Percentiles rank a stretch among this genome's conserved stretches.
phyloP scores from a whole-genome alignment of 768 basidiomycete genomes.

The Cystobasidium ongulense region DNA sequence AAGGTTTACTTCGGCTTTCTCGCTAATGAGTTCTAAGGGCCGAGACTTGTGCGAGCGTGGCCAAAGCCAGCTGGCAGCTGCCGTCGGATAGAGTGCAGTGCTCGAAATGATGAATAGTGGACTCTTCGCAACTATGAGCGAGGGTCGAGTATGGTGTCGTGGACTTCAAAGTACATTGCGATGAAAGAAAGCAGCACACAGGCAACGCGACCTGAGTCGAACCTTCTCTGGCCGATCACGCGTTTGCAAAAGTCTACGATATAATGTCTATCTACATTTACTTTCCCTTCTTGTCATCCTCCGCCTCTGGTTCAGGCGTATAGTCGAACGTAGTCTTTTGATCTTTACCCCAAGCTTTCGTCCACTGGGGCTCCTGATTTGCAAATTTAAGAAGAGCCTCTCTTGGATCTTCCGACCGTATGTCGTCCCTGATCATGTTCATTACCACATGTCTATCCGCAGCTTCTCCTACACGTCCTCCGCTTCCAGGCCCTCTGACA shows the following conservation, averaged over 20 bases:
- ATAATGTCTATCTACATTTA: neutral
- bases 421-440: slow-evolving; percentile 81
- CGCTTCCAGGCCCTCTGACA: slow-evolving; percentile 81
- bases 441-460: slow-evolving; percentile 96
- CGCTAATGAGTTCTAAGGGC: no score
- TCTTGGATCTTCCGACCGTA: slow-evolving; percentile 87
- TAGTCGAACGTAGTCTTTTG: slow-evolving; percentile 8
- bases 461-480: slow-evolving; percentile 90
- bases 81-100: no score
- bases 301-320: neutral
- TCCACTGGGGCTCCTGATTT: slow-evolving; percentile 46
- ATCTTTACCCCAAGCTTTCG: slow-evolving; percentile 23
- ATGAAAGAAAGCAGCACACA: no score
- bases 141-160: no score
- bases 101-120: no score
- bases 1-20: no score
- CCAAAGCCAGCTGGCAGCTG: no score
- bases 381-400: slow-evolving; percentile 95
- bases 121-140: no score
- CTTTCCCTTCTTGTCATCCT: neutral
- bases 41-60: no score
- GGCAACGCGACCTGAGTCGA: no score
- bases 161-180: no score
- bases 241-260: neutral
- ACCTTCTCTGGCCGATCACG: neutral